A percentile compares a stretch with the other conserved stretches of the same genome.
phyloP scores from a whole-genome alignment of 768 basidiomycete species.

The Termitomyces sp. region DNA sequence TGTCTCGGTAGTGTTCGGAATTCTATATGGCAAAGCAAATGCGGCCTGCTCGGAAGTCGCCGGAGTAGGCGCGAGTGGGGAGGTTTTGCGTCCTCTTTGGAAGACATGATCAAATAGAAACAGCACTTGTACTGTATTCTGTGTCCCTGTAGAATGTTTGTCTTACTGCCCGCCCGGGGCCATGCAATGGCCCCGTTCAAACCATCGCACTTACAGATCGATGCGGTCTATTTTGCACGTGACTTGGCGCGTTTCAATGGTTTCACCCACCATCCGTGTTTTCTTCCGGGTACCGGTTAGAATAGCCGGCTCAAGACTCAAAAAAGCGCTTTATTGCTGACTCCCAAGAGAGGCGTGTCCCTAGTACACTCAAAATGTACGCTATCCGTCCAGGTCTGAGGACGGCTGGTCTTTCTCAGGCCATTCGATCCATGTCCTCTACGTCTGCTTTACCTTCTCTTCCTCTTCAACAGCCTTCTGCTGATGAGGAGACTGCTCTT shows the following conservation, averaged over 20 bases:
- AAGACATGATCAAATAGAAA: background rate
- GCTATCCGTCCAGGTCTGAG: conserved; percentile 21
- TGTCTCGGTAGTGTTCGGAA: background rate
- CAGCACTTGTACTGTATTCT: background rate
- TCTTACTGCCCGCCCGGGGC: too few species aligned
- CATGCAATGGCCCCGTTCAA: too few species aligned
- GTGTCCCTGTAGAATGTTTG: background rate
- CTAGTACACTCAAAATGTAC: conserved; percentile 18
- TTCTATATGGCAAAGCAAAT: too few species aligned
- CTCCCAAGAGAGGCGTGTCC: background rate
- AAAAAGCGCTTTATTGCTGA: background rate
- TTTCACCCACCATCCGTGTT: background rate
- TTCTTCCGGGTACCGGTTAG: background rate
- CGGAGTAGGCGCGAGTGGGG: background rate
- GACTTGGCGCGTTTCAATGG: background rate
- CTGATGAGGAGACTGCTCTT: conserved; percentile 48
- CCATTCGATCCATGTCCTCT: conserved; percentile 35
- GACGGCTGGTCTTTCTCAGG: conserved; percentile 18
- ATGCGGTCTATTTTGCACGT: background rate
- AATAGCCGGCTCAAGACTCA: background rate
- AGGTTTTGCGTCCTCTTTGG: background rate
- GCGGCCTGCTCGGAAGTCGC: background rate
- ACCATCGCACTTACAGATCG: too few species aligned
- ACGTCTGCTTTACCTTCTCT: conserved; percentile 32
- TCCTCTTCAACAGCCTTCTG: conserved; percentile 53